Base-by-base conservation (phyloP, 495 filamentous ascomycete genomes). In the Neurospora pannonica region DNA sequence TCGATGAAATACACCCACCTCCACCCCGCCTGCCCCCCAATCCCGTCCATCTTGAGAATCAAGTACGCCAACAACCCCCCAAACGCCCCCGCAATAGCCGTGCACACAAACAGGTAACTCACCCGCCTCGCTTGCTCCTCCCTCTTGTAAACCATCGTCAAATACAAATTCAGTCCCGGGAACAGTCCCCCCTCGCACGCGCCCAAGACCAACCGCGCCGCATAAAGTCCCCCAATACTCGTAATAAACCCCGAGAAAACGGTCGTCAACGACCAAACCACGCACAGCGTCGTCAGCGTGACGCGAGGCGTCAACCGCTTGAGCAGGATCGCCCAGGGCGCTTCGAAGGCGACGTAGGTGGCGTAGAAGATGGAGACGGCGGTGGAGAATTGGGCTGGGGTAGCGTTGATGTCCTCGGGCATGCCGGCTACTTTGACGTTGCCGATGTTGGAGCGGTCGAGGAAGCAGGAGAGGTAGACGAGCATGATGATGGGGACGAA, bases 51-150 rank as follows among this genome's bases (percentile, higher is more conserved):
- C 36, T 90, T 84, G 3, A 84, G 84, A 70, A 93, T 92, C 2
- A 87, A 90, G 8, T 88, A 90, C 0, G 92, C 93, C 17, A 95
- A 87, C 0, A 94, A 85, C 3, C 92, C 92, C 74, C 93, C 93
- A 75, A 95, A 94, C 1, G 92, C 92, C 0, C 93, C 93, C 3
- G 92, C 89, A 0, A 95, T 82, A 4, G 93, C 92, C 2, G 93
- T 92, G 1, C 92, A 92, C 19, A 91, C 92, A 80, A 95, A 93
- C 83, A 97, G 93, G 70, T 95, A 91, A 8, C 92, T 92, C 38
- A 91, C 86, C 2, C 86, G 77, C 34, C 84, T 79, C 39, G 83
- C 85, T 21, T 85, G 82, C 77, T 87, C 86, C 17, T 81, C 79
- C 7, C 82, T 74, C 74, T 82, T 84, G 74, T 86, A 97, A 90